Evolutionary conservation across 192 early-diverging fungal genomes (phyloP), one percentile per base, ranked within the genome.

Genomic region (Hyaloraphidium curvatum): DNA sequence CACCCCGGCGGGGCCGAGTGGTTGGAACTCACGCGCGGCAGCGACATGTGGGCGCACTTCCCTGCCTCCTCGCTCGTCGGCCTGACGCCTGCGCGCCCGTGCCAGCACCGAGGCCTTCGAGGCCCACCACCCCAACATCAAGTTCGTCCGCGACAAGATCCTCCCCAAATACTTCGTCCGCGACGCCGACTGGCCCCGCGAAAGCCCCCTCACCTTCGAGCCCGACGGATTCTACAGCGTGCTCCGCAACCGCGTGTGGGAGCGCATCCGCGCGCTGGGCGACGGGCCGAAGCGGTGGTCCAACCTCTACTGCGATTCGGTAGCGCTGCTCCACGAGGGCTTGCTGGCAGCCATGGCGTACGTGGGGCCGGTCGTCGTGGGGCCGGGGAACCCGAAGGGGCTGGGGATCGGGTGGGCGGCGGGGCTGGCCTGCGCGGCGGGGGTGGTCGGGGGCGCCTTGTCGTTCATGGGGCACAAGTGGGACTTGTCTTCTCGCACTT

Each of bases 111-210:
- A 48, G 25, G 43, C 43, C 14, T 48, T 48, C 43, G 43, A 48
- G 25, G 43, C 43, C 23, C 43, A 48, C 43, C 43, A 48, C 43
- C 43, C 43, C 43, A 48, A 48, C 23, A 25, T 48, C 11, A 25
- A 5, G 4, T 48, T 22, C 19, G 25, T 48, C 43, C 43, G 43
- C 23, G 43, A 11, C 7, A 48, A 48, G 19, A 48, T 48, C 43
- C 43, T 48, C 23, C 43, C 43, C 43, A 48, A 48, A 19, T 48
- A 21, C 43, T 48, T 22, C 43, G 43, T 48, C 43, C 43, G 43
- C 7, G 43, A 48, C 23, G 43, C 43, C 43, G 23, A 11, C 11
- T 48, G 43, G 43, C 14, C 43, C 43, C 11, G 43, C 14, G 43
- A 48, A 25, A 48, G 43, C 43, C 43, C 43, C 4, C 43, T 48